Percentiles rank a stretch among this genome's conserved stretches.
Conservation (phyloP, 2,329 filamentous ascomycete species). For the Laburnicola sp. region DNA sequence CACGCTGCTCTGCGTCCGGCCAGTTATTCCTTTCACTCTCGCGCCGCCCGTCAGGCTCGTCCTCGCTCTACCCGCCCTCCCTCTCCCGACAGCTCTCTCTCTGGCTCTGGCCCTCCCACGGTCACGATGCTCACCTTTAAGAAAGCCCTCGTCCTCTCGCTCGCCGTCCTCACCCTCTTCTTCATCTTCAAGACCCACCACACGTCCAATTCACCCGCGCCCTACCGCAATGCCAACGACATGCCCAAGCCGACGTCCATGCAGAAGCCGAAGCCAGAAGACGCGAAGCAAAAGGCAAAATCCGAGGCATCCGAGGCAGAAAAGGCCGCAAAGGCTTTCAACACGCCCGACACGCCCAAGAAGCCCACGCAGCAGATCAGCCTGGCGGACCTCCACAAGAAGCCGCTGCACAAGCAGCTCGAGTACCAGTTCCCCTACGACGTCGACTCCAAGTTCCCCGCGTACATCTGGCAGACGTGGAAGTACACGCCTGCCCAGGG, state of each 20-base stretch:
- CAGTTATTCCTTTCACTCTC: background rate
- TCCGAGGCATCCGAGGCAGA: constrained; percentile 18
- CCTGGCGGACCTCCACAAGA: constrained; percentile 69
- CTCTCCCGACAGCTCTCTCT: constrained; percentile 2
- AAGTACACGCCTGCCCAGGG: constrained; percentile 78
- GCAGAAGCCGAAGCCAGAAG: constrained; percentile 30
- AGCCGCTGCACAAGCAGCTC: constrained; percentile 77
- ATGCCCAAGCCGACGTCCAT: constrained; percentile 41
- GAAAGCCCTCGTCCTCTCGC: constrained; percentile 72
- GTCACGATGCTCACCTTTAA: constrained; percentile 74
- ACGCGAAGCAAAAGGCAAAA: constrained; percentile 27
- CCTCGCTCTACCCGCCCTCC: constrained; percentile 3
- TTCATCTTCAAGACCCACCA: constrained; percentile 69
- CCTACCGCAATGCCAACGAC: constrained; percentile 40
- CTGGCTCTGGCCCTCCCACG: constrained; percentile 8
- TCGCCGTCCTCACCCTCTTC: constrained; percentile 69
- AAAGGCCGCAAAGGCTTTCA: constrained; percentile 29
- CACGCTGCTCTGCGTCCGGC: background rate
- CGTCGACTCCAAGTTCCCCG: constrained; percentile 83
- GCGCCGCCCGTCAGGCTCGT: constrained; percentile 14
- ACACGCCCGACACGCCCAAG: constrained; percentile 40
- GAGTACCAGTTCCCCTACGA: constrained; percentile 95
- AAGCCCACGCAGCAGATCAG: constrained; percentile 61
- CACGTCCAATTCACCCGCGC: constrained; percentile 30
- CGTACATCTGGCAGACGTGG: constrained; percentile 99